Percentiles rank a stretch among this genome's conserved stretches.
Conservation (phyloP, 305 asterid species). For the Rubia peregrina region DNA sequence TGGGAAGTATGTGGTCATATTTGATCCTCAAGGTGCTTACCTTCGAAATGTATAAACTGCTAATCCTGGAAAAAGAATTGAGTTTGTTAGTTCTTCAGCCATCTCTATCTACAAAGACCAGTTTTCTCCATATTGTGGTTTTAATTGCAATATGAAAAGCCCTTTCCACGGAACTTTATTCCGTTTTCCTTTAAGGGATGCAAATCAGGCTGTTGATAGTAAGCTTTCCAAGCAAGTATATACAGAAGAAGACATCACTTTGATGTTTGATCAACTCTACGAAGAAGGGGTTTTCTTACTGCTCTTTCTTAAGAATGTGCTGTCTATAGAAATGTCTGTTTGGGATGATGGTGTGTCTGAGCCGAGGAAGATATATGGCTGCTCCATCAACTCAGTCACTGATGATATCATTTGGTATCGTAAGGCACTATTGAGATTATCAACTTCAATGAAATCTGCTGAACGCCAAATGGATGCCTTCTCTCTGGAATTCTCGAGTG, state of each 20-base stretch:
- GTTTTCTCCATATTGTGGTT: conserved; percentile 87
- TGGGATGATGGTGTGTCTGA: conserved; percentile 75
- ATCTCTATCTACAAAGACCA: conserved; percentile 76
- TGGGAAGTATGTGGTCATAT: conserved; percentile 85
- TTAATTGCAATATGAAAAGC: conserved; percentile 89
- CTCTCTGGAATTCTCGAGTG: conserved; percentile 73
- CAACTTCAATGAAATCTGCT: conserved; percentile 38
- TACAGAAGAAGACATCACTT: conserved; percentile 71
- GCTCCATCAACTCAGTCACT: conserved; percentile 49
- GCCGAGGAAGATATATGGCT: conserved; percentile 68
- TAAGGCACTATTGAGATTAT: conserved; percentile 59
- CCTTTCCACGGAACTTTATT: conserved; percentile 90
- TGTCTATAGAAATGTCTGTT: conserved; percentile 75
- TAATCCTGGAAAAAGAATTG: conserved; percentile 96
- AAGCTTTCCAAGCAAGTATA: conserved; percentile 92
- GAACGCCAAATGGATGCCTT: conserved; percentile 56
- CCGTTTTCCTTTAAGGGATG: conserved; percentile 95
- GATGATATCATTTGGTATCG: conserved; percentile 68
- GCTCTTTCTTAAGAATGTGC: conserved; percentile 74
- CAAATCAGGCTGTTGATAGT: conserved; percentile 80
- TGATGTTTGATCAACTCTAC: conserved; percentile 71
- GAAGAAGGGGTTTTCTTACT: conserved; percentile 82
- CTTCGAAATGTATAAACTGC: conserved; percentile 79
- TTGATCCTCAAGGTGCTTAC: conserved; percentile 95
- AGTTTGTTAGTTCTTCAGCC: conserved; percentile 83